A percentile compares a stretch with the other conserved stretches of the same genome.
Conservation (phyloP, 2,329 filamentous ascomycete species). For the Fusarium sp. region DNA sequence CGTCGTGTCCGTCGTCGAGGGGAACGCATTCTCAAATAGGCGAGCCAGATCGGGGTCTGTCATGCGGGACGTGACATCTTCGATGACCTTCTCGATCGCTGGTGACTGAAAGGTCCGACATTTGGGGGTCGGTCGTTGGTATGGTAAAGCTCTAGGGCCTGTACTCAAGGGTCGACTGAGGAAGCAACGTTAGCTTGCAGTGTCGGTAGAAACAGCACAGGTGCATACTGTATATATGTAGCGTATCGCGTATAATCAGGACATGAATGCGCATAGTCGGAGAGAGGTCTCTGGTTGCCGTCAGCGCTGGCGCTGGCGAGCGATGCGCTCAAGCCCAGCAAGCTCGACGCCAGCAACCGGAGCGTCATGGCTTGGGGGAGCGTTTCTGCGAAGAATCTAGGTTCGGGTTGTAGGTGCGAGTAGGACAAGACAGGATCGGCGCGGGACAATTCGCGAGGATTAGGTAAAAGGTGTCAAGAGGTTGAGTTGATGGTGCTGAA, state of each 20-base stretch:
- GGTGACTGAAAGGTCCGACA: slow-evolving; percentile 93
- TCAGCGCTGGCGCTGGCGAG: slow-evolving; percentile 35
- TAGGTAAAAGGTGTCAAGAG: not conserved
- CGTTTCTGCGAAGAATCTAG: not conserved
- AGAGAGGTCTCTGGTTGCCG: slow-evolving; percentile 43
- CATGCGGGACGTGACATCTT: slow-evolving; percentile 83
- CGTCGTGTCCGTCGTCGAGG: slow-evolving; percentile 86
- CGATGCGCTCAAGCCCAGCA: slow-evolving; percentile 43
- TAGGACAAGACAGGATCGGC: not conserved
- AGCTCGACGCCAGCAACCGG: slow-evolving; percentile 42
- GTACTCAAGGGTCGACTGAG: slow-evolving; percentile 80
- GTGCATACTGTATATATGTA: slow-evolving; percentile 54
- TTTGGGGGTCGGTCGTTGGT: slow-evolving; percentile 81
- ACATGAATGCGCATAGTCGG: slow-evolving; percentile 48
- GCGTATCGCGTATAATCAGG: slow-evolving; percentile 58
- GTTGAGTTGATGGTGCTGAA: slow-evolving; percentile 5
- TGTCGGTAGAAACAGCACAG: not conserved
- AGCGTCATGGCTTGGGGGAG: slow-evolving; percentile 40
- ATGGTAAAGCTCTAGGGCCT: slow-evolving; percentile 84
- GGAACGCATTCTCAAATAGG: slow-evolving; percentile 95
- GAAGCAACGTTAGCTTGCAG: slow-evolving; percentile 13
- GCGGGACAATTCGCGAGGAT: not conserved
- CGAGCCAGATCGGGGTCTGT: slow-evolving; percentile 88
- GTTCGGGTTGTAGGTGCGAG: not conserved
- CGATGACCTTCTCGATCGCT: slow-evolving; percentile 88